phyloP scores from a whole-genome alignment of 208 protist genomes.

The Leishmania mexicana region DNA sequence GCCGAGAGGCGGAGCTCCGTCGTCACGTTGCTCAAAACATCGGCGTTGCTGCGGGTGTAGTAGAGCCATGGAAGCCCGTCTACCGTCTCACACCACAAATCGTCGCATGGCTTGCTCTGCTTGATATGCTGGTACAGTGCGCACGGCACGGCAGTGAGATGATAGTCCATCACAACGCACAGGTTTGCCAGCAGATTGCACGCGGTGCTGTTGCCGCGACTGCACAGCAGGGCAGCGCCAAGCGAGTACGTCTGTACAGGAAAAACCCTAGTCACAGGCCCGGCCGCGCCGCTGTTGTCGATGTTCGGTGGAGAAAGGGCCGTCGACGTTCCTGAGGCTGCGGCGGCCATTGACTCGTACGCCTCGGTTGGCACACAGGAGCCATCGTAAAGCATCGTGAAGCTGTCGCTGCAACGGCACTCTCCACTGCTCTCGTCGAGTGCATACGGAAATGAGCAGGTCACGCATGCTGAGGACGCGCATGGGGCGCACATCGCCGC shows the following conservation, averaged over 20 bases:
- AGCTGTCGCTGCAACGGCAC: constrained; percentile 43
- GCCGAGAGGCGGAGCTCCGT: constrained; percentile 10
- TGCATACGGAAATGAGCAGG: constrained; percentile 46
- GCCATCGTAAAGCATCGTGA: constrained; percentile 55
- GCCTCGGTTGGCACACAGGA: constrained; percentile 44
- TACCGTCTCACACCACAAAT: constrained; percentile 34
- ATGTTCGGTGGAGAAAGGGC: constrained; percentile 44
- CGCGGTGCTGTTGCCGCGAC: constrained; percentile 39
- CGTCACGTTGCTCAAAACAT: constrained; percentile 29
- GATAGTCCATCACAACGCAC: constrained; percentile 74
- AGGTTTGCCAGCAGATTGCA: constrained; percentile 80
- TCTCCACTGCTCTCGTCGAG: constrained; percentile 9
- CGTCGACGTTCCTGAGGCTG: constrained; percentile 17
- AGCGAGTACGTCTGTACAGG: constrained; percentile 36
- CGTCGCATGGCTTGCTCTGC: constrained; percentile 22
- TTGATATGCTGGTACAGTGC: constrained; percentile 57
- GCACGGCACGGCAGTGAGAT: constrained; percentile 49
- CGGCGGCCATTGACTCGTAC: constrained; percentile 33
- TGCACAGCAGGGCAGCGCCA: constrained; percentile 53
- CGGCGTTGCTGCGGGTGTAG: constrained; percentile 48
- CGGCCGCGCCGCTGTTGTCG: constrained; percentile 38
- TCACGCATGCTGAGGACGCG: constrained; percentile 24
- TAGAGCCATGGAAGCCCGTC: constrained; percentile 62
- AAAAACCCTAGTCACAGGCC: constrained; percentile 16
- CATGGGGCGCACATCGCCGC: constrained; percentile 58